These are phyloP conservation scores for Pseudodiploospora longispora DNA, from an alignment of 2,329 filamentous ascomycete genomes.

Conservation along the genomic window DNA sequence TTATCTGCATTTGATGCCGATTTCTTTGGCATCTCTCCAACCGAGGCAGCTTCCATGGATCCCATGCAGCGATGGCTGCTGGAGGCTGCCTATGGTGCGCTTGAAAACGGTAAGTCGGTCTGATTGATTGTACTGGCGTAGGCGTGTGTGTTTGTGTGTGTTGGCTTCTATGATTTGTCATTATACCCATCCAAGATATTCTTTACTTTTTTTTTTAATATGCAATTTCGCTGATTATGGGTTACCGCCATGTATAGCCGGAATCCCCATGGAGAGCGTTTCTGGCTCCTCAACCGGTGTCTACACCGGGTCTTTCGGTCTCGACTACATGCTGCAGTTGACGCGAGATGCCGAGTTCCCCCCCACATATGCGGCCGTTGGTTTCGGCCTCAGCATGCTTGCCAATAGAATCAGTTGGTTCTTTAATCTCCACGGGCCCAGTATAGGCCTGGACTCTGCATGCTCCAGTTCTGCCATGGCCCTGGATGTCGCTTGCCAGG, in stretches of 20 bases:
- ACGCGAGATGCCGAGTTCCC: background rate
- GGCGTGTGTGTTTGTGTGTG: background rate
- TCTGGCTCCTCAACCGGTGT: constrained; percentile 1
- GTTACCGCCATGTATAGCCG: background rate
- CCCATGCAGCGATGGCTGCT: constrained; percentile 16
- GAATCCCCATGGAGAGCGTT: constrained; percentile 2
- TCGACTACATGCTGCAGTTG: background rate
- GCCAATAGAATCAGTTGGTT: constrained; percentile 29
- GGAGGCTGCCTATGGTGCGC: constrained; percentile 5
- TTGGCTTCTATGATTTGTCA: too few relatives aligned
- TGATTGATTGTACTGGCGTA: background rate
- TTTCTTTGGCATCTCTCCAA: constrained; percentile 15
- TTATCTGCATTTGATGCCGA: constrained; percentile 6
- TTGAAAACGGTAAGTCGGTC: constrained; percentile 5
- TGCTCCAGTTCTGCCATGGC: constrained; percentile 23
- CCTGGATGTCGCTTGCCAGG: constrained; percentile 19
- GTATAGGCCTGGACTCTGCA: constrained; percentile 25
- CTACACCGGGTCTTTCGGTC: background rate
- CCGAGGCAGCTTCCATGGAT: constrained; percentile 17
- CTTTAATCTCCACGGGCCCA: constrained; percentile 25
- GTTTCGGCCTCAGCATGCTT: constrained; percentile 19
- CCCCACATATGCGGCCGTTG: background rate
- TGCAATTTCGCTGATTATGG: background rate
- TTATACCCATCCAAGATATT: too few relatives aligned
- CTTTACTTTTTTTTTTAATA: too few relatives aligned